A percentile compares a stretch with the other conserved stretches of the same genome.
phyloP scores from a whole-genome alignment of 192 early-diverging fungal species.

The Chytriomyces sp. region DNA sequence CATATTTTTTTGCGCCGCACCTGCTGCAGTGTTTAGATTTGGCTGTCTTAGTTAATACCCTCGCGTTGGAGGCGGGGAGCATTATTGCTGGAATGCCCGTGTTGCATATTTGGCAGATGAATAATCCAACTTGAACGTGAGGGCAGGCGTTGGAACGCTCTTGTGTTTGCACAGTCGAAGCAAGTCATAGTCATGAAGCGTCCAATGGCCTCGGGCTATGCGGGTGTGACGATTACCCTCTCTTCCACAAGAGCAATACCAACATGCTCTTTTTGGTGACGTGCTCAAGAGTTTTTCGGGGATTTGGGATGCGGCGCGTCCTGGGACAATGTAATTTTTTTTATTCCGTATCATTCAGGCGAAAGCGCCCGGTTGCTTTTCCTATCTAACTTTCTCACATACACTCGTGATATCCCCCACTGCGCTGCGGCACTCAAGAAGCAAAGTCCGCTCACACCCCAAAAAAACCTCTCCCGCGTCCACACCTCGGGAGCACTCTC shows the following conservation, averaged over 20 bases:
- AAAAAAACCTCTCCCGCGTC: constrained; percentile 37
- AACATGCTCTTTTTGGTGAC: constrained; percentile 45
- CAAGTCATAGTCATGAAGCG: constrained; percentile 43
- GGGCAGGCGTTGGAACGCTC: neutral
- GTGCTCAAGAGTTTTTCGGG: constrained; percentile 36
- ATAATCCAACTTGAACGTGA: neutral
- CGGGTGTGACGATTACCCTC: constrained; percentile 42
- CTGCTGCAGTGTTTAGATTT: constrained; percentile 36
- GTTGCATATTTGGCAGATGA: constrained; percentile 39
- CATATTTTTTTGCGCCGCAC: constrained; percentile 32
- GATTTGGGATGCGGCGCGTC: constrained; percentile 27
- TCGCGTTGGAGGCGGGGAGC: constrained; percentile 34
- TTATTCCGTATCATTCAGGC: too few species aligned
- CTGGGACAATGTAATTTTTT: too few species aligned
- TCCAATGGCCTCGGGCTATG: constrained; percentile 38
- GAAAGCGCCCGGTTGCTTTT: too few species aligned
- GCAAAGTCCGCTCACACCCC: constrained; percentile 35
- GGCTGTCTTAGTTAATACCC: constrained; percentile 37
- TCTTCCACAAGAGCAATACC: constrained; percentile 39
- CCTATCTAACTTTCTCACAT: constrained; percentile 53
- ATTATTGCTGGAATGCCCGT: constrained; percentile 45
- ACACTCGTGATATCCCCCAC: constrained; percentile 48
- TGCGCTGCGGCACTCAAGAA: constrained; percentile 44
- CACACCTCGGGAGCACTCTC: neutral
- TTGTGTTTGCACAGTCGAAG: constrained; percentile 21